Conservation (phyloP, 2,329 filamentous ascomycete species). For the Eurotiales sp. region DNA sequence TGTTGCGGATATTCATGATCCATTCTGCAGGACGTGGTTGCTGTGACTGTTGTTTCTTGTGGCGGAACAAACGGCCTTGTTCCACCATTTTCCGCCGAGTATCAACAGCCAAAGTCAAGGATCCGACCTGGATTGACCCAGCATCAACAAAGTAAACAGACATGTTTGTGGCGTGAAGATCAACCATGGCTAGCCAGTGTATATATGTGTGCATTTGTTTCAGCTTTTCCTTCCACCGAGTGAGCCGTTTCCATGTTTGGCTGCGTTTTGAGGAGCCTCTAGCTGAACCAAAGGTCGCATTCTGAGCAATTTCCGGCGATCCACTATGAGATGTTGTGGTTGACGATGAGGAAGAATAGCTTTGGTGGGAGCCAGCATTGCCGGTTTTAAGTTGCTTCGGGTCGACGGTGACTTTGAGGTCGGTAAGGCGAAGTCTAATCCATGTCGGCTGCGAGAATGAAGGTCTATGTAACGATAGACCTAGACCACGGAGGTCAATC, state of each 20-base stretch:
- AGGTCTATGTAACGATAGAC: slow-evolving; percentile 82
- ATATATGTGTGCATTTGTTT: slow-evolving; percentile 84
- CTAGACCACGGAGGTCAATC: slow-evolving; percentile 83
- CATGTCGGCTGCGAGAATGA: slow-evolving; percentile 97
- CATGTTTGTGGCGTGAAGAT: slow-evolving; percentile 79
- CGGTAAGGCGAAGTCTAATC: slow-evolving; percentile 84
- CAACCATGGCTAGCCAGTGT: slow-evolving; percentile 82
- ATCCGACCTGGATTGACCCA: slow-evolving; percentile 79
- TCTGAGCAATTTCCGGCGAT: slow-evolving; percentile 12
- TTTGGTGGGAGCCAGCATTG: slow-evolving; percentile 24
- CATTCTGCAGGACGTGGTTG: slow-evolving; percentile 82
- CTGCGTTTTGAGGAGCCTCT: slow-evolving; percentile 44
- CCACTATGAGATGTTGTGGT: slow-evolving; percentile 6
- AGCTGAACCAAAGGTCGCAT: slow-evolving; percentile 10
- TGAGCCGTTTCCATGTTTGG: slow-evolving; percentile 77
- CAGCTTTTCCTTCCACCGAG: slow-evolving; percentile 73
- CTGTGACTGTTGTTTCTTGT: slow-evolving; percentile 61
- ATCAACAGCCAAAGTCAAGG: slow-evolving; percentile 80
- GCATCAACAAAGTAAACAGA: slow-evolving; percentile 74
- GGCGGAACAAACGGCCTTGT: slow-evolving; percentile 81
- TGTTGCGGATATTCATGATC: slow-evolving; percentile 80
- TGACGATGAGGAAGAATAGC: slow-evolving; percentile 14
- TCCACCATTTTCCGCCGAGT: slow-evolving; percentile 90
- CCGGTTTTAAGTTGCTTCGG: slow-evolving; percentile 54
- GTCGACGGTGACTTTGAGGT: slow-evolving; percentile 80